Evolutionary conservation across 106 monocot species (phyloP), one percentile per base, ranked within the genome.

Genomic region (Platanthera zijinensis): DNA sequence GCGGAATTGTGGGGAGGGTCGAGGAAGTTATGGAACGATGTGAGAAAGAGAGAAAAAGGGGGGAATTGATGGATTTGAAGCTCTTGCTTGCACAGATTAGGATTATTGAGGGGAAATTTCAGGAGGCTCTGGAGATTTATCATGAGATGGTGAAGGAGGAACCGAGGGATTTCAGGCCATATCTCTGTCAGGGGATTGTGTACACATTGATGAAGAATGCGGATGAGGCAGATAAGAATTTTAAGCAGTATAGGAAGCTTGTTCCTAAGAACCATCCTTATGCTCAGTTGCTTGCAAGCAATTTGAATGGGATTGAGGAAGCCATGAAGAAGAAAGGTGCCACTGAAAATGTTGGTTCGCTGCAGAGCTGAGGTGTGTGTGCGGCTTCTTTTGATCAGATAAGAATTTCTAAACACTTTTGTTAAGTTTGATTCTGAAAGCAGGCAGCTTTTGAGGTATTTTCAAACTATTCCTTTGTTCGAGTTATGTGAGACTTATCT

Each of bases 251-350:
- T 47, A 67, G 86, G 74, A 76, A 66, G 78, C 83, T 90, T 15
- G 90, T 90, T 11, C 90, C 90, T 1, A 84, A 82, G 69, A 86
- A 73, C 69, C 90, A 90, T 82, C 90, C 90, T 48, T 90, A 90
- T 80, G 82, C 86, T 5, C 84, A 83, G 73, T 85, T 80, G 75
- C 85, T 84, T 48, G 84, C 87, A 72, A 78, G 83, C 46, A 83
- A 80, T 69, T 86, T 89, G 86, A 71, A 12, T 67, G 67, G 67
- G 67, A 25, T 67, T 25, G 32, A 39, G 30, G 67, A 39, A 12
- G 25, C 67, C 11, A 3, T 67, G 12, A 67, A 39, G 67, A 67
- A 30, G 67, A 67, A 67, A 10, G 39, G 10, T 67, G 67, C 1
- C 39, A 67, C 12, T 67, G 67, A 22, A 39, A 39, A 32, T 12